Evolutionary conservation across 1,284 basidiomycete genomes (phyloP).

Genomic region (Trichosporon sp.): DNA sequence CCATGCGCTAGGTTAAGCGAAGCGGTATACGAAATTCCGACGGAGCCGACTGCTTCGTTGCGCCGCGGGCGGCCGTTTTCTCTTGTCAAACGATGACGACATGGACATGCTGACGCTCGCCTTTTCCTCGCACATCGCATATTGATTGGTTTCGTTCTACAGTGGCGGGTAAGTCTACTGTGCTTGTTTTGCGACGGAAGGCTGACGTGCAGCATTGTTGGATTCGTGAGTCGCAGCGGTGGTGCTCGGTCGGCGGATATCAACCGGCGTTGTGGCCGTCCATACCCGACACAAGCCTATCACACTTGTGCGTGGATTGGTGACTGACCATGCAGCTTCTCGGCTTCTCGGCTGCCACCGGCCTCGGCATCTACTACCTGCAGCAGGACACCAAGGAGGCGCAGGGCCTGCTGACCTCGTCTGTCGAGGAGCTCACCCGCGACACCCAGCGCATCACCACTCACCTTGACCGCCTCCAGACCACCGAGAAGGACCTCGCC

Average conservation of each 20-base stretch:
- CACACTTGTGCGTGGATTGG: too few relatives aligned
- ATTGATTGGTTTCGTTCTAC: too few relatives aligned
- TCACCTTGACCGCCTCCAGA: conserved; percentile 77
- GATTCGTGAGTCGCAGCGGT: conserved; percentile 58
- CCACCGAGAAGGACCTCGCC: conserved; percentile 81
- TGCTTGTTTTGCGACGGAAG: not conserved
- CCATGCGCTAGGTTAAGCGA: not conserved
- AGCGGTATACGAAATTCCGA: not conserved
- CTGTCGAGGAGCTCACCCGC: conserved; percentile 76
- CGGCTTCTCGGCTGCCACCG: conserved; percentile 26
- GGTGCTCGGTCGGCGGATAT: not conserved
- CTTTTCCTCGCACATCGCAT: not conserved
- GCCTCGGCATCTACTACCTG: conserved; percentile 75
- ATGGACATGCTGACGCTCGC: not conserved
- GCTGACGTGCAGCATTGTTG: conserved; percentile 62
- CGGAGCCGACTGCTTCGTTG: not conserved
- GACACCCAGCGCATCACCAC: conserved; percentile 79
- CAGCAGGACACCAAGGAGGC: conserved; percentile 86
- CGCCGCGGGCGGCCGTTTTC: not conserved
- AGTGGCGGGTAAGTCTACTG: conserved; percentile 63
- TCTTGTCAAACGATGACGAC: not conserved
- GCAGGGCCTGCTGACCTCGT: conserved; percentile 72
- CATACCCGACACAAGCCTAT: conserved; percentile 58
- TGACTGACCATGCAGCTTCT: conserved; percentile 74
- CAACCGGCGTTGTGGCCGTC: not conserved